Percentiles rank a stretch among this genome's conserved stretches.
Conservation (phyloP, 345 rosid genomes). For the Brassica juncea region DNA sequence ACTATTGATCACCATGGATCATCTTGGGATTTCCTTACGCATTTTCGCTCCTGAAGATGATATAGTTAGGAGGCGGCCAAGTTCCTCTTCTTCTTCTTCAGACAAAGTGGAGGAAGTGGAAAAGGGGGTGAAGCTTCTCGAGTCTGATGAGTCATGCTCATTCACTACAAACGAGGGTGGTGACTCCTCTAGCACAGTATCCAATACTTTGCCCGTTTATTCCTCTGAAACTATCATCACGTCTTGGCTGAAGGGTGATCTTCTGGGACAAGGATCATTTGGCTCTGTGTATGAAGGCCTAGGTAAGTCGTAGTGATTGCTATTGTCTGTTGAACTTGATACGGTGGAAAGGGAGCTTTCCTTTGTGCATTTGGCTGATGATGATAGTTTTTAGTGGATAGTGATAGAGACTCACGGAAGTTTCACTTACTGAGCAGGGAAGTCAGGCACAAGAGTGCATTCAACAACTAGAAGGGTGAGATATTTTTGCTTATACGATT, state of each 20-base stretch:
- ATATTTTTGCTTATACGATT: not conserved
- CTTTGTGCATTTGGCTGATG: not conserved
- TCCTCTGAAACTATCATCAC: constrained; percentile 41
- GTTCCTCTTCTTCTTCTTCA: constrained; percentile 14
- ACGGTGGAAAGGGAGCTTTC: too few species aligned
- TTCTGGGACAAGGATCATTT: constrained; percentile 87
- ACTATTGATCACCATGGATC: constrained; percentile 50
- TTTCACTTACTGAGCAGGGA: constrained; percentile 82
- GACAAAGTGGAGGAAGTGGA: constrained; percentile 39
- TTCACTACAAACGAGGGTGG: constrained; percentile 30
- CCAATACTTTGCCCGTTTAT: too few species aligned
- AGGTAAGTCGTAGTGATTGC: constrained; percentile 54
- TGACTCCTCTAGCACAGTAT: too few species aligned
- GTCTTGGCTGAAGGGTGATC: constrained; percentile 72
- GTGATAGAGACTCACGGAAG: constrained; percentile 84
- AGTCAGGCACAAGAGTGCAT: constrained; percentile 69
- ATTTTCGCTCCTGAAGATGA: constrained; percentile 49
- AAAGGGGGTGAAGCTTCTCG: constrained; percentile 6
- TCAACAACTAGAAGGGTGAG: constrained; percentile 81
- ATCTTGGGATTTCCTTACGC: constrained; percentile 68
- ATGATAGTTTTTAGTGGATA: constrained; percentile 17
- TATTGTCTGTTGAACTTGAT: not conserved
- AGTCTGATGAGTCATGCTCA: constrained; percentile 50
- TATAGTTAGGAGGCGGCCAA: constrained; percentile 8
- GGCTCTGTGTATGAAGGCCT: constrained; percentile 88